Conservation (phyloP, 2,329 filamentous ascomycete species). For the Claviceps digitariae region DNA sequence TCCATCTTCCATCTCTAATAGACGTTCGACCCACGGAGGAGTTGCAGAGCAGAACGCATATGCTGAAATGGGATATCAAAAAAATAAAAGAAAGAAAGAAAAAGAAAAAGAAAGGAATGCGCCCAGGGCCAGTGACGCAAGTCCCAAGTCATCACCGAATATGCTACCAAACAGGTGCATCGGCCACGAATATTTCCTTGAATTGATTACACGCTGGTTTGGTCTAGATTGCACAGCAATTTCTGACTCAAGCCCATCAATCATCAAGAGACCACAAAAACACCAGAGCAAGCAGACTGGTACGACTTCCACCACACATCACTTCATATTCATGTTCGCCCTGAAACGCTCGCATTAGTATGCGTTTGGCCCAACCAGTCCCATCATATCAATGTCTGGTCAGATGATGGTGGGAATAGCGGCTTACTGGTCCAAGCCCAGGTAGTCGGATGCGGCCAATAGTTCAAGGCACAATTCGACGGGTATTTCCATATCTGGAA, state of each 20-base stretch:
- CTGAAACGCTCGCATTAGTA: constrained; percentile 19
- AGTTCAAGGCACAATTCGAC: constrained; percentile 67
- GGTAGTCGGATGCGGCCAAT: constrained; percentile 63
- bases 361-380: constrained; percentile 16
- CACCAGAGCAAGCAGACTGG: not conserved
- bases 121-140: not conserved
- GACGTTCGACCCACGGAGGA: constrained; percentile 39
- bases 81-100: not conserved
- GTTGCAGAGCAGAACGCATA: constrained; percentile 35
- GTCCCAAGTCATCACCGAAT: not conserved
- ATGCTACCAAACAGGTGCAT: not conserved
- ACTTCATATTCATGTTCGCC: constrained; percentile 25
- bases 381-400: not conserved
- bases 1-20: constrained; percentile 41
- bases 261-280: not conserved
- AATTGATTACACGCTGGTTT: not conserved
- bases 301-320: constrained; percentile 5
- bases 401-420: constrained; percentile 1
- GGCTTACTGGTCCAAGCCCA: constrained; percentile 48
- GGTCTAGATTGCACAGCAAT: not conserved
- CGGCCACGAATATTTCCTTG: not conserved
- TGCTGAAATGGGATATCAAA: constrained; percentile 31
- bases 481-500: constrained; percentile 69
- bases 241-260: not conserved
- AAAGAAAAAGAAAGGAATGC: not conserved